phyloP scores from a whole-genome alignment of 352 stramenopile species.

The Globisporangium radiosum region DNA sequence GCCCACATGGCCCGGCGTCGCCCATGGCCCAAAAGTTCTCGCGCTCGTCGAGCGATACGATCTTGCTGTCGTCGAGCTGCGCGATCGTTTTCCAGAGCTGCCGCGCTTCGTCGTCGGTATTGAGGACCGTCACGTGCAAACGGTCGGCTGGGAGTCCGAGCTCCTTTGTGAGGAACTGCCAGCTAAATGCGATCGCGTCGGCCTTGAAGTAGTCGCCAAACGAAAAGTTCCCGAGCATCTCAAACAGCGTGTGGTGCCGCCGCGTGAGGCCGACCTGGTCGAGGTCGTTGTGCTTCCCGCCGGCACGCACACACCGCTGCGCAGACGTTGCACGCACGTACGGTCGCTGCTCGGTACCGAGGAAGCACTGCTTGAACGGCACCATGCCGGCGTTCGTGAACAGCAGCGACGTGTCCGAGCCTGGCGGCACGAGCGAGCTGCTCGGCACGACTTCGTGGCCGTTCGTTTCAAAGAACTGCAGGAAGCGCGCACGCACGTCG shows the following conservation, averaged over 20 bases:
- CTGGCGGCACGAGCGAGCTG: slow-evolving; percentile 67
- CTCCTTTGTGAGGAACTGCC: slow-evolving; percentile 91
- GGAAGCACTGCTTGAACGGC: slow-evolving; percentile 91
- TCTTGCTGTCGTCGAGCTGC: slow-evolving; percentile 40
- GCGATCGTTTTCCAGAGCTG: slow-evolving; percentile 49
- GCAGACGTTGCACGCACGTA: slow-evolving; percentile 90
- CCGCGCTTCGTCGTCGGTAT: slow-evolving; percentile 57
- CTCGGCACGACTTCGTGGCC: slow-evolving; percentile 58
- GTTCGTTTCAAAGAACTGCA: slow-evolving; percentile 62
- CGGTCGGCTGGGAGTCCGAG: slow-evolving; percentile 49
- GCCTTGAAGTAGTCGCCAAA: slow-evolving; percentile 99
- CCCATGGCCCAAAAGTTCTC: slow-evolving; percentile 98
- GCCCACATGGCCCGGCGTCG: slow-evolving; percentile 90
- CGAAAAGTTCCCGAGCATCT: slow-evolving; percentile 98
- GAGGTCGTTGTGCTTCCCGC: slow-evolving; percentile 98
- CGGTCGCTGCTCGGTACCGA: slow-evolving; percentile 66
- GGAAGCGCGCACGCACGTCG: slow-evolving; percentile 48
- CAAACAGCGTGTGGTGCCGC: slow-evolving; percentile 98
- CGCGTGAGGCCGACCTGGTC: slow-evolving; percentile 96
- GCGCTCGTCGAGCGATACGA: slow-evolving; percentile 66
- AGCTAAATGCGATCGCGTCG: slow-evolving; percentile 92
- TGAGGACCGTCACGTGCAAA: slow-evolving; percentile 66
- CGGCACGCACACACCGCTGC: slow-evolving; percentile 96
- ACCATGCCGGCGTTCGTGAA: slow-evolving; percentile 98
- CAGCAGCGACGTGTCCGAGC: slow-evolving; percentile 90